A percentile compares a stretch with the other conserved stretches of the same genome.
phyloP scores from a whole-genome alignment of 352 stramenopile species.

The Globisporangium paddicum region DNA sequence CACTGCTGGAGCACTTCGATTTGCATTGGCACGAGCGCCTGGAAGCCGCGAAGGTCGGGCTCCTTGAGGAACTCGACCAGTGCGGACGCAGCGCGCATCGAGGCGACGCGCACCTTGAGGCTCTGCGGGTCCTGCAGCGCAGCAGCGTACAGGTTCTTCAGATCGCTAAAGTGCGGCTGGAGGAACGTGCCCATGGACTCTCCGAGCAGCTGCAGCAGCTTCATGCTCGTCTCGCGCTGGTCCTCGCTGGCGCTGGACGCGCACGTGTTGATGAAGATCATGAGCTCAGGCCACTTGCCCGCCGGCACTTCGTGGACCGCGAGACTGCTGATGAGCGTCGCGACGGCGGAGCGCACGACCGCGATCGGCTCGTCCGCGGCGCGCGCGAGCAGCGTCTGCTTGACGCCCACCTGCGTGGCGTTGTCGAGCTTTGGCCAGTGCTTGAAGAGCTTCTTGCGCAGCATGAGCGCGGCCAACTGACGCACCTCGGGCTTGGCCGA shows the following conservation, averaged over 20 bases:
- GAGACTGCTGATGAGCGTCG: slow-evolving; percentile 76
- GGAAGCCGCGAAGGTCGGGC: slow-evolving; percentile 61
- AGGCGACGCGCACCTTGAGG: slow-evolving; percentile 76
- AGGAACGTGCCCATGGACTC: slow-evolving; percentile 88
- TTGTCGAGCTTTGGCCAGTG: slow-evolving; percentile 91
- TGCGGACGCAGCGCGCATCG: slow-evolving; percentile 75
- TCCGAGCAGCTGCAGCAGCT: slow-evolving; percentile 91
- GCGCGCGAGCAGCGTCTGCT: slow-evolving; percentile 84
- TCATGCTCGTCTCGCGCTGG: slow-evolving; percentile 91
- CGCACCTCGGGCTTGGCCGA: slow-evolving; percentile 79
- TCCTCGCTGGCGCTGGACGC: slow-evolving; percentile 72
- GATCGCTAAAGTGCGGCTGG: slow-evolving; percentile 76
- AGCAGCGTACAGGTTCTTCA: slow-evolving; percentile 73
- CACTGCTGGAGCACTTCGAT: slow-evolving; percentile 84
- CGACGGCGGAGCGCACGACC: slow-evolving; percentile 85
- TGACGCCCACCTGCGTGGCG: slow-evolving; percentile 70
- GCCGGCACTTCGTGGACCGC: slow-evolving; percentile 70
- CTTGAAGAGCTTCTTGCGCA: slow-evolving; percentile 93
- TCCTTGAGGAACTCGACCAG: slow-evolving; percentile 83
- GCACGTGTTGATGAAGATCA: slow-evolving; percentile 92
- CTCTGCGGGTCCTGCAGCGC: slow-evolving; percentile 75
- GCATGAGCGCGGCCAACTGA: slow-evolving; percentile 90
- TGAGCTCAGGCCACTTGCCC: slow-evolving; percentile 90
- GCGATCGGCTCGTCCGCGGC: slow-evolving; percentile 84
- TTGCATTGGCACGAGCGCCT: slow-evolving; percentile 76